Percentiles rank a stretch among this genome's conserved stretches.
These are phyloP conservation scores for Solanum pinnatisectum DNA, from an alignment of 257 asterid species.

Conservation along the genomic window DNA sequence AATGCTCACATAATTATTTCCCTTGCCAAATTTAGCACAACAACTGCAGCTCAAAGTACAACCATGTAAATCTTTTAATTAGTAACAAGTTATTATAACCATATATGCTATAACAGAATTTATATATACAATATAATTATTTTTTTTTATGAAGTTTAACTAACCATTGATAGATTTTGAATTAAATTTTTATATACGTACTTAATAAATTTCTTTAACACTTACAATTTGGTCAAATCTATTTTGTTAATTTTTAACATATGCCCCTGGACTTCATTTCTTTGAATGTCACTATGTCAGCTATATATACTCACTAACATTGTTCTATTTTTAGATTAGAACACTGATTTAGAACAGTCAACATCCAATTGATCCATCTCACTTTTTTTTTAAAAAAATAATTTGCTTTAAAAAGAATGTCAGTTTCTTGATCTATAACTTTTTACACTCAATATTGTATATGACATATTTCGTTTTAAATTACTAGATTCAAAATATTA, in stretches of 20 bases:
- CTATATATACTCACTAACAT: background rate
- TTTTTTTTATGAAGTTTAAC: background rate
- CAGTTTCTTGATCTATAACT: background rate
- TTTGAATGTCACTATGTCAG: background rate
- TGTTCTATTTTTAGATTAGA: background rate
- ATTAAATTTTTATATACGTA: background rate
- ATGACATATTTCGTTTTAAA: background rate
- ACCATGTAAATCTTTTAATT: background rate
- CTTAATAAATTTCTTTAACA: background rate
- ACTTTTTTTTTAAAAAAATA: background rate
- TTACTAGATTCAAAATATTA: no score
- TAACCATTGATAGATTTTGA: background rate
- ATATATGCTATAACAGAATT: background rate
- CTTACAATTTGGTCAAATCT: background rate
- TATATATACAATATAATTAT: background rate
- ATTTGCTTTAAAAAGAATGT: background rate
- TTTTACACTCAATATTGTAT: background rate
- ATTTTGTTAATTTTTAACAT: background rate
- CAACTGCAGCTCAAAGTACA: background rate
- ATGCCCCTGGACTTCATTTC: background rate
- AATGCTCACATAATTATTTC: background rate
- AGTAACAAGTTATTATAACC: background rate
- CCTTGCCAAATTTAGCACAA: background rate
- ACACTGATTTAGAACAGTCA: background rate
- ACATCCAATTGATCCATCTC: background rate